phyloP scores from a whole-genome alignment of 2,329 filamentous ascomycete species.

The Verticillium nubilum region DNA sequence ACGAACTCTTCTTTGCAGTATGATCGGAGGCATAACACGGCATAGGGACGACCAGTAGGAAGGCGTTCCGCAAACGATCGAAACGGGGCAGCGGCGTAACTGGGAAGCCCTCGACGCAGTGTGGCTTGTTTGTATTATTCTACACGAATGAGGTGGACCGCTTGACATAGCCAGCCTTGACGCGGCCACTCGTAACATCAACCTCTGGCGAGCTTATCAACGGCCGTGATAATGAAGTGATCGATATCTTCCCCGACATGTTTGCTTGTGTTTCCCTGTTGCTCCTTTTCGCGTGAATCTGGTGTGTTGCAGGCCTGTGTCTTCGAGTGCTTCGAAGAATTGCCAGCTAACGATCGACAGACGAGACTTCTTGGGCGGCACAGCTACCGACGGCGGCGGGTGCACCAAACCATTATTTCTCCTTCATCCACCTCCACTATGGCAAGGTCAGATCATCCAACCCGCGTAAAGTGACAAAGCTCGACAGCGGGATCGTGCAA shows the following conservation, averaged over 20 bases:
- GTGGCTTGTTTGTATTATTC: neutral
- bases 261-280: neutral
- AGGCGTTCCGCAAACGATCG: neutral
- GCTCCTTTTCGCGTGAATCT: neutral
- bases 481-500: neutral
- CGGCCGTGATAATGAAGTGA: neutral
- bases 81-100: neutral
- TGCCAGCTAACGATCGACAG: neutral
- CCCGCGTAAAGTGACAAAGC: too few species aligned
- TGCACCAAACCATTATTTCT: neutral
- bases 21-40: neutral
- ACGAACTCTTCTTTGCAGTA: slow-evolving; percentile 29
- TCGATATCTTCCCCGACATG: too few species aligned
- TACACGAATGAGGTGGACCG: too few species aligned
- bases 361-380: neutral
- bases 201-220: neutral
- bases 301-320: too few species aligned
- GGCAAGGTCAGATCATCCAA: too few species aligned
- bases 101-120: neutral
- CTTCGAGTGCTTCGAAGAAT: too few species aligned
- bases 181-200: too few species aligned
- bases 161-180: too few species aligned
- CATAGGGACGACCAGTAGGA: neutral
- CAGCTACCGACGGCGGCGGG: neutral
- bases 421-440: neutral